These are phyloP conservation scores for Metschnikowia henanensis DNA, from an alignment of 805 yeast genomes.

Conservation along the genomic window DNA sequence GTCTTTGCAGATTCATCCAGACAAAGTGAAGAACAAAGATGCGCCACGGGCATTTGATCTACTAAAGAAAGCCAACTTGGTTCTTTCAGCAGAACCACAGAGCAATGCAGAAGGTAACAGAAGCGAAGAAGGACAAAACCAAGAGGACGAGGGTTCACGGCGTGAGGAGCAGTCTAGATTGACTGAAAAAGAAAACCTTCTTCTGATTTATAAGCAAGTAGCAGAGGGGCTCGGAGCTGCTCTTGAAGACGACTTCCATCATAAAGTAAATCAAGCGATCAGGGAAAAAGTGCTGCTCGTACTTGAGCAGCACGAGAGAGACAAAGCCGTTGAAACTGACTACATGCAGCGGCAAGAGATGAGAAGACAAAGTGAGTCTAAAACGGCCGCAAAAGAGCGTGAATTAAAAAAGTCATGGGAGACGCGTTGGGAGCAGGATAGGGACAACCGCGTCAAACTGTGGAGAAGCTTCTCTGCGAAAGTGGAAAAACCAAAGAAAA, in stretches of 20 bases:
- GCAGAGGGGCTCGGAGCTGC: constrained; percentile 5
- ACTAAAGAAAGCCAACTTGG: constrained; percentile 52
- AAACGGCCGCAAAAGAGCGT: constrained; percentile 37
- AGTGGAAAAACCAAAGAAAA: constrained; percentile 47
- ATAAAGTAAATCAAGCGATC: constrained; percentile 27
- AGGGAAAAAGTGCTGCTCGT: constrained; percentile 44
- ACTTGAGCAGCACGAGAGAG: constrained; percentile 38
- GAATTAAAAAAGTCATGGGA: constrained; percentile 32
- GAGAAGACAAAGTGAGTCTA: constrained; percentile 23
- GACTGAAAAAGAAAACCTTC: constrained; percentile 23
- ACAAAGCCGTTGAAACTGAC: constrained; percentile 26
- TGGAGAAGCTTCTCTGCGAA: constrained; percentile 56
- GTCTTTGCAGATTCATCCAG: constrained; percentile 70
- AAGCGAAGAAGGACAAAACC: neutral
- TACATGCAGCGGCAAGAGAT: constrained; percentile 30
- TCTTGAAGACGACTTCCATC: constrained; percentile 13
- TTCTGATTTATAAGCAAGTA: constrained; percentile 31
- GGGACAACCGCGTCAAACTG: constrained; percentile 56
- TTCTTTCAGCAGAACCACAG: constrained; percentile 24
- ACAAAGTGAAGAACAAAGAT: constrained; percentile 51
- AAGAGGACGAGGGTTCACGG: constrained; percentile 1
- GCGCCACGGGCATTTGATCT: constrained; percentile 66
- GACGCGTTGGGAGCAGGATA: constrained; percentile 57
- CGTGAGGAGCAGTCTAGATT: constrained; percentile 4
- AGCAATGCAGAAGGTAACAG: neutral